A percentile compares a stretch with the other conserved stretches of the same genome.
phyloP scores from a whole-genome alignment of 2,329 filamentous ascomycete genomes.

The Colletotrichum sp. region DNA sequence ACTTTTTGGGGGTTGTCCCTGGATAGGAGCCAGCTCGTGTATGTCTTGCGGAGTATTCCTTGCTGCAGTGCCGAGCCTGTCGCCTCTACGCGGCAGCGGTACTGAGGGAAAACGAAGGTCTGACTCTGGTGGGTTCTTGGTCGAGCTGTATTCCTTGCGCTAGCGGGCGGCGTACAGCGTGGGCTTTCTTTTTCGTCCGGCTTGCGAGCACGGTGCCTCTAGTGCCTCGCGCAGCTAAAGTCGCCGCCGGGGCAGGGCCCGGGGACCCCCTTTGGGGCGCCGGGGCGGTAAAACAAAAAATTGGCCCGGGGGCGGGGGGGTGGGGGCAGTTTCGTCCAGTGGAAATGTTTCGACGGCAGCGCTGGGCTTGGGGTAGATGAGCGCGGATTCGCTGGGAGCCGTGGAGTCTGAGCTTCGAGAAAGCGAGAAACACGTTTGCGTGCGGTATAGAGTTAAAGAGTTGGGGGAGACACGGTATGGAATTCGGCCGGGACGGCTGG shows the following conservation, averaged over 20 bases:
- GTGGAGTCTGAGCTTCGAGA: slow-evolving; percentile 3
- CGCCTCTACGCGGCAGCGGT: not conserved
- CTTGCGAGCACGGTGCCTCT: slow-evolving; percentile 15
- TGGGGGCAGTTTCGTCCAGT: slow-evolving; percentile 10
- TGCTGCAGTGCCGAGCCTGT: not conserved
- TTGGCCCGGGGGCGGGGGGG: too few species aligned
- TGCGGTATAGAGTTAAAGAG: not conserved
- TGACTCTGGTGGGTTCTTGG: slow-evolving; percentile 6
- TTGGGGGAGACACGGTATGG: not conserved
- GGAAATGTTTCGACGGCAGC: slow-evolving; percentile 16
- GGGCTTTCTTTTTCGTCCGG: slow-evolving; percentile 14
- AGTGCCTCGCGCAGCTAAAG: slow-evolving; percentile 17
- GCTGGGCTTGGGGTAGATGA: not conserved
- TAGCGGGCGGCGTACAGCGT: slow-evolving; percentile 6
- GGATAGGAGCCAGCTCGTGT: slow-evolving; percentile 2
- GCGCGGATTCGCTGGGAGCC: slow-evolving; percentile 14
- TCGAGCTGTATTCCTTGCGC: slow-evolving; percentile 20
- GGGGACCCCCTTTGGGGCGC: too few species aligned
- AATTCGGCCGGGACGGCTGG: not conserved
- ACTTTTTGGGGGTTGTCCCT: not conserved
- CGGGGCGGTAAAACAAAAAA: too few species aligned
- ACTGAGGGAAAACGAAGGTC: slow-evolving; percentile 20
- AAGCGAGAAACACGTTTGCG: not conserved
- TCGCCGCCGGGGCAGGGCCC: too few species aligned
- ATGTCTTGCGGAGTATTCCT: slow-evolving; percentile 9